Percentiles rank a stretch among this genome's conserved stretches.
phyloP scores from a whole-genome alignment of 192 early-diverging fungal genomes.

The Geosiphon pyriformis region DNA sequence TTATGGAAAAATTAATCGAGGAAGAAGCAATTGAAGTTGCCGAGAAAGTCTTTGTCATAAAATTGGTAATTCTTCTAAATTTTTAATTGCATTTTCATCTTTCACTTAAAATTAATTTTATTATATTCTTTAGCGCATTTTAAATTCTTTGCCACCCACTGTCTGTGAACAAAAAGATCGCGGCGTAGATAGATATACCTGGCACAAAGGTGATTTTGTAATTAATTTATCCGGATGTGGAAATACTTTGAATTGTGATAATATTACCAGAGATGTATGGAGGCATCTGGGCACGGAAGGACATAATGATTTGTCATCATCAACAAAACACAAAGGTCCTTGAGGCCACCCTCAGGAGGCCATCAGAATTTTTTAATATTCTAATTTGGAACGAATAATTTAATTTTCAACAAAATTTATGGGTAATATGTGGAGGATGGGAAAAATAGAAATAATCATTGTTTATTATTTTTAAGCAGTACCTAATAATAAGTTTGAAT shows the following conservation, averaged over 20 bases:
- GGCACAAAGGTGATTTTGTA: conserved; percentile 14
- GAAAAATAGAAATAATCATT: no score
- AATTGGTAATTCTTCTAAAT: background rate
- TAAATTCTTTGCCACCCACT: background rate
- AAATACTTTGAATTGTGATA: background rate
- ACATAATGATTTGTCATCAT: background rate
- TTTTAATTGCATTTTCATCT: background rate
- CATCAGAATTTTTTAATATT: no score
- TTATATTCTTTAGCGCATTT: conserved; percentile 1
- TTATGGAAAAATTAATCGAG: background rate
- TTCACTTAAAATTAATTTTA: background rate
- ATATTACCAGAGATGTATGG: background rate
- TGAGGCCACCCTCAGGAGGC: background rate
- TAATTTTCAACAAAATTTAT: no score
- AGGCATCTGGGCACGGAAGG: background rate
- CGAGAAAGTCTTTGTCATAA: background rate
- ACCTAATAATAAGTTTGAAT: no score
- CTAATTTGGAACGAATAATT: no score
- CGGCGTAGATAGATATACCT: background rate
- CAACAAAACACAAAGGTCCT: background rate
- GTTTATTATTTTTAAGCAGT: no score
- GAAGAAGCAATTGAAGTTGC: background rate
- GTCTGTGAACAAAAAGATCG: background rate
- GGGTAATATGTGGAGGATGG: no score
- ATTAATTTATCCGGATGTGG: conserved; percentile 9